Base-by-base conservation (phyloP, 106 monocot genomes). In the Dendrobium nobile region DNA sequence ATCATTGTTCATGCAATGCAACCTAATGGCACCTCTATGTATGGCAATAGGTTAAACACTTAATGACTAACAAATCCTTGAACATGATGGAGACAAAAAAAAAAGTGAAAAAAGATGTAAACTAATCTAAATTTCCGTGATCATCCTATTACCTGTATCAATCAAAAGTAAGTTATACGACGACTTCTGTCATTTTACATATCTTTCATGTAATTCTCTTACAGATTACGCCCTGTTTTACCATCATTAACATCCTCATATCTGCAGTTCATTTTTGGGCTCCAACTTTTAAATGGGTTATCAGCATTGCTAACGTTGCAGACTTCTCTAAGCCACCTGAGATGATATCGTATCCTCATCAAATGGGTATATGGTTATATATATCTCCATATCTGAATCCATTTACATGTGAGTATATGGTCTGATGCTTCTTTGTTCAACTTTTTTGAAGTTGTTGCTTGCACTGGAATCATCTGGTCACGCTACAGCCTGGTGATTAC, bases 241-340 rank as follows among this genome's bases (percentile, higher is more conserved):
- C 10, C 64, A 24, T 65, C 64, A 22, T 65, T 65, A 65, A 65
- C 9, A 65, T 24, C 64, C 22, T 22, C 64, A 24, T 65, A 65
- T 65, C 26, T 85, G 45, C 82, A 95, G 95, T 95, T 89, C 95
- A 93, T 79, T 95, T 95, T 80, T 95, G 95, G 95, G 95, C 95
- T 9, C 96, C 96, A 59, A 96, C 91, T 15, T 96, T 96, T 54
- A 96, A 96, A 78, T 96, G 93, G 96, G 91, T 93, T 28, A 96
- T 96, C 59, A 96, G 89, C 81, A 93, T 96, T 54, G 93, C 91
- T 47, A 96, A 96, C 77, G 27, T 93, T 84, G 93, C 89, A 28
- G 96, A 96, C 72, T 96, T 93, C 44, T 31, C 89, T 24, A 93
- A 93, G 80, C 91, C 95, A 40, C 91, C 95, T 3, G 93, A 93